Percentiles rank a stretch among this genome's conserved stretches.
Evolutionary conservation across 208 protist genomes (phyloP).

Genomic region (Trypanosoma avium): DNA sequence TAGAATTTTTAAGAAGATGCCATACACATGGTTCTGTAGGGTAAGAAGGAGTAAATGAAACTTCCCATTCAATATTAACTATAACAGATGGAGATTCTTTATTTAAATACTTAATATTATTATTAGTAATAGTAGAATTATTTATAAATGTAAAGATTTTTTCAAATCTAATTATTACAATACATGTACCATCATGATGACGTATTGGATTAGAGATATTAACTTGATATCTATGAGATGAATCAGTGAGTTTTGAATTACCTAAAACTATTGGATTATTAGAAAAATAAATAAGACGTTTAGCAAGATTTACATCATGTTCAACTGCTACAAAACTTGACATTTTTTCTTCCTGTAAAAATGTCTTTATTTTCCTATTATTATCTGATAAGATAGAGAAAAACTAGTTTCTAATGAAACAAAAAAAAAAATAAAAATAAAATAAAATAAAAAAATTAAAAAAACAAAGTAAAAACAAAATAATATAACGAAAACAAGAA

Average conservation of each 20-base stretch:
- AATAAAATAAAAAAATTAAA: slow-evolving; percentile 2
- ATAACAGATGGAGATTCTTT: neutral
- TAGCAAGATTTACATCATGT: neutral
- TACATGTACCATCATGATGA: neutral
- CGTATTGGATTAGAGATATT: slow-evolving; percentile 15
- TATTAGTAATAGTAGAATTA: too few relatives aligned
- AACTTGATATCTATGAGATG: too few relatives aligned
- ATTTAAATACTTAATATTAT: neutral
- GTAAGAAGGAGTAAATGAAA: slow-evolving; percentile 41
- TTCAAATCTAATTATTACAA: slow-evolving; percentile 1
- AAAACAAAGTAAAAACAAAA: neutral
- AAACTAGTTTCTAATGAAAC: neutral
- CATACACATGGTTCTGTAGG: slow-evolving; percentile 47
- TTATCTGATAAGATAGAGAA: too few relatives aligned
- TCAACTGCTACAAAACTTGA: neutral
- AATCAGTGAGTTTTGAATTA: too few relatives aligned
- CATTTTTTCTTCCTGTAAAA: neutral
- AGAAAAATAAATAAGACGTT: neutral
- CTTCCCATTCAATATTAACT: slow-evolving; percentile 34
- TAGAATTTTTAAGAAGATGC: slow-evolving; percentile 33
- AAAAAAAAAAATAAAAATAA: neutral
- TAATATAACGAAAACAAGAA: neutral
- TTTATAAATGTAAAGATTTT: too few relatives aligned
- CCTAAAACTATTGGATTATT: neutral
- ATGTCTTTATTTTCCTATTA: neutral